Evolutionary conservation across 768 basidiomycete species (phyloP).

Genomic region (Pilatotrama ljubarskyi): DNA sequence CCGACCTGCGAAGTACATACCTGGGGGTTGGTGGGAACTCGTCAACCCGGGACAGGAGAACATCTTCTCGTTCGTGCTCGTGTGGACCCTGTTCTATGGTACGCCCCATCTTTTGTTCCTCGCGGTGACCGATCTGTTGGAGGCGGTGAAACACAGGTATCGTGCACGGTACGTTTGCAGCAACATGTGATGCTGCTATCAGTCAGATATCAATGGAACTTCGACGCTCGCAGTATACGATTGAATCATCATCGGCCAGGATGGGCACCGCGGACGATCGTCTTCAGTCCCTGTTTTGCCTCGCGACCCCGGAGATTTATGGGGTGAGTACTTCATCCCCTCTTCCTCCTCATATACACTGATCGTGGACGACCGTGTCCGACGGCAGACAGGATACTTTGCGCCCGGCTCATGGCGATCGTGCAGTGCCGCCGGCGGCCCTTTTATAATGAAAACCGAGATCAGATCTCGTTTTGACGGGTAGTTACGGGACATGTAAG

Average conservation of each 20-base stretch:
- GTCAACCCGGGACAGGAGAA: conserved; percentile 89
- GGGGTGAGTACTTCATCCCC: background rate
- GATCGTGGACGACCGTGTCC: background rate
- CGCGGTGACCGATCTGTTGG: conserved; percentile 10
- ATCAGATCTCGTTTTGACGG: conserved; percentile 16
- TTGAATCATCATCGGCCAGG: conserved; percentile 18
- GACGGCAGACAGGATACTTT: background rate
- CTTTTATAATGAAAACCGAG: conserved; percentile 10
- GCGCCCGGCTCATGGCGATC: background rate
- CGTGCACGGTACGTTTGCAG: conserved; percentile 44
- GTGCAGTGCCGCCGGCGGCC: background rate
- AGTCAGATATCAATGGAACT: conserved; percentile 18
- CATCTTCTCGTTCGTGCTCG: conserved; percentile 84
- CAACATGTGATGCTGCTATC: conserved; percentile 14
- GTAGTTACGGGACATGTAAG: conserved; percentile 8
- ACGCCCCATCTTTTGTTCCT: conserved; percentile 28
- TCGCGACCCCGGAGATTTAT: background rate
- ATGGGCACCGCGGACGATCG: conserved; percentile 5
- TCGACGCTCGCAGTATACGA: conserved; percentile 40
- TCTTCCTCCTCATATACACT: background rate
- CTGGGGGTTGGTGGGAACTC: conserved; percentile 65
- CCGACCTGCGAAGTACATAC: conserved; percentile 59
- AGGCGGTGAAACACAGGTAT: conserved; percentile 36
- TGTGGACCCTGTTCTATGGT: conserved; percentile 96
- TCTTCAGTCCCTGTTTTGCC: conserved; percentile 8